Evolutionary conservation across 1,284 basidiomycete genomes (phyloP), one percentile per base, ranked within the genome.

Genomic region (Ceratobasidium sp.): DNA sequence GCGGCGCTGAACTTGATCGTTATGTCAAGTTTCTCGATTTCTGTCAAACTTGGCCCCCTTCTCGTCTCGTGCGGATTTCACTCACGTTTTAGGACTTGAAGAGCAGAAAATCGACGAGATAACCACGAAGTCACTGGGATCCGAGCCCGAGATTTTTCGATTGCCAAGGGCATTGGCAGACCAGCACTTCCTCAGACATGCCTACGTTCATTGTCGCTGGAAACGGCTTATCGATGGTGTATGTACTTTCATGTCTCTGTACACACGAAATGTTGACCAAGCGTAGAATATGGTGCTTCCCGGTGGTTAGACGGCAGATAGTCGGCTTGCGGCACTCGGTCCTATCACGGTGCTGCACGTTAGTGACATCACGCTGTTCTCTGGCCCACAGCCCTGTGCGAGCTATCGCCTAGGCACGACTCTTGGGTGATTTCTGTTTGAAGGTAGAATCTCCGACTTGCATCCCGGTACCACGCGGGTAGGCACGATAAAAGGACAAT

Each of bases 281-380:
- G 38, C 71, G 52, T 40, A 61, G 23, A 44, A 42, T 52, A 75
- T 28, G 52, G 33, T 52, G 44, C 50, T 62, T 42, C 61, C 61
- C 71, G 71, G 71, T 75, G 26, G 59, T 52, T 65, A 75, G 15
- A 75, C 71, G 71, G 71, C 71, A 65, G 71, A 75, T 75, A 52
- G 44, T 75, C 71, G 71, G 71, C 42, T 75, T 75, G 56, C 46
- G 23, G 54, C 40, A 65, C 40, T 75, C 71, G 71, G 71, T 33
- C 62, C 71, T 52, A 75, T 75, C 71, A 65, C 71, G 71, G 71
- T 44, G 61, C 26, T 59, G 46, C 61, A 48, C 61, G 61, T 61
- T 52, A 75, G 71, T 75, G 71, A 75, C 71, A 75, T 75, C 71
- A 75, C 71, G 46, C 46, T 75, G 10, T 50, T 50, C 59, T 65